Percentiles rank a stretch among this genome's conserved stretches.
Evolutionary conservation across 148 eudicot species (phyloP).

Genomic region (Arctostaphylos glauca): DNA sequence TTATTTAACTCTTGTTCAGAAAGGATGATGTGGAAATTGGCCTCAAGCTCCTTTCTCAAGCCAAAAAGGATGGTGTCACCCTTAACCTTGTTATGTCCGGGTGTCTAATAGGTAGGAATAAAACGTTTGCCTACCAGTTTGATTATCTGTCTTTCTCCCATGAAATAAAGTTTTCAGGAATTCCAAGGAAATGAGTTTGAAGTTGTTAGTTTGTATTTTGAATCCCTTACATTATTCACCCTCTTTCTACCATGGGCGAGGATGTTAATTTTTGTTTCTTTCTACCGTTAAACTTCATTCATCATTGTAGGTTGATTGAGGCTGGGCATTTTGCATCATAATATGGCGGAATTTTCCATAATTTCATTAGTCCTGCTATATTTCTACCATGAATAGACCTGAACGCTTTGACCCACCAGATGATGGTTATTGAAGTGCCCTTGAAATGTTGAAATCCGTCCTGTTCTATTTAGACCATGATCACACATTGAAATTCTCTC

Average conservation of each 20-base stretch:
- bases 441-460: neutral
- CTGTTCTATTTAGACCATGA: neutral
- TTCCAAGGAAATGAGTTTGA: neutral
- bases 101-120: constrained; percentile 69
- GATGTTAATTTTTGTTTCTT: neutral
- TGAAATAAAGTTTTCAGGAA: neutral
- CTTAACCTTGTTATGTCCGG: constrained; percentile 81
- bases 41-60: constrained; percentile 67
- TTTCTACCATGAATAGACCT: neutral
- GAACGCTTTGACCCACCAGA: neutral
- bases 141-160: neutral
- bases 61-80: constrained; percentile 68
- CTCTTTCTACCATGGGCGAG: neutral
- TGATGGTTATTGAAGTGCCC: constrained; percentile 3
- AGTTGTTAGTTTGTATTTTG: neutral
- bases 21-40: constrained; percentile 81
- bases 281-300: neutral
- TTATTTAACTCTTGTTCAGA: constrained; percentile 36
- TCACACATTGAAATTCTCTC: neutral
- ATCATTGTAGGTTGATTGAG: neutral
- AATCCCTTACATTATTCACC: neutral
- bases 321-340: neutral
- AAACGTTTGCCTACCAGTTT: neutral
- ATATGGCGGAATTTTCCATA: neutral
- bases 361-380: neutral